Evolutionary conservation across 305 asterid genomes (phyloP).

Genomic region (Euphrasia arctica): DNA sequence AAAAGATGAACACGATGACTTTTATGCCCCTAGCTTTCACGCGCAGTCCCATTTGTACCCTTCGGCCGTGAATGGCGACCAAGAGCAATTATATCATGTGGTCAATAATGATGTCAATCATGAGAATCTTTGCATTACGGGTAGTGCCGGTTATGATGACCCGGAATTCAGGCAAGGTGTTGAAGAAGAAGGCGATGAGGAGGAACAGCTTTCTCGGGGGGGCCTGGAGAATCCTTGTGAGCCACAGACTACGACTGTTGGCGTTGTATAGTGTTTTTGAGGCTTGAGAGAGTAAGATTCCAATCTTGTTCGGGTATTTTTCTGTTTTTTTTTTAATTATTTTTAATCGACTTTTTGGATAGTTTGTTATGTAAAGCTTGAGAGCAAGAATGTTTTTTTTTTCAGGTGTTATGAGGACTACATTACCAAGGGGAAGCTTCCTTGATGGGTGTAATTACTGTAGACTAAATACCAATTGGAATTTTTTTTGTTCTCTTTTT

Average conservation of each 20-base stretch:
- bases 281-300: too few species aligned
- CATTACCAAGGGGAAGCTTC: too few species aligned
- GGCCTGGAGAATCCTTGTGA: not conserved
- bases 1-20: constrained; percentile 65
- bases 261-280: too few species aligned
- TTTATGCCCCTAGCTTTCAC: constrained; percentile 28
- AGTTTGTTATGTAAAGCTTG: too few species aligned
- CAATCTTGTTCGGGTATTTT: too few species aligned
- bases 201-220: not conserved
- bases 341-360: too few species aligned
- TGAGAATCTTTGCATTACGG: not conserved
- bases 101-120: not conserved
- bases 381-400: too few species aligned
- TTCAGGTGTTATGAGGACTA: too few species aligned
- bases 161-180: not conserved
- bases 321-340: too few species aligned
- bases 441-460: too few species aligned
- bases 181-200: not conserved
- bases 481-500: too few species aligned
- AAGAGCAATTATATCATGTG: not conserved
- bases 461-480: too few species aligned
- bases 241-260: constrained; percentile 7
- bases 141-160: not conserved
- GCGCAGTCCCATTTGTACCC: not conserved
- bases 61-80: not conserved